Base-by-base conservation (phyloP, 306 rosid species). In the Rubus idaeus region DNA sequence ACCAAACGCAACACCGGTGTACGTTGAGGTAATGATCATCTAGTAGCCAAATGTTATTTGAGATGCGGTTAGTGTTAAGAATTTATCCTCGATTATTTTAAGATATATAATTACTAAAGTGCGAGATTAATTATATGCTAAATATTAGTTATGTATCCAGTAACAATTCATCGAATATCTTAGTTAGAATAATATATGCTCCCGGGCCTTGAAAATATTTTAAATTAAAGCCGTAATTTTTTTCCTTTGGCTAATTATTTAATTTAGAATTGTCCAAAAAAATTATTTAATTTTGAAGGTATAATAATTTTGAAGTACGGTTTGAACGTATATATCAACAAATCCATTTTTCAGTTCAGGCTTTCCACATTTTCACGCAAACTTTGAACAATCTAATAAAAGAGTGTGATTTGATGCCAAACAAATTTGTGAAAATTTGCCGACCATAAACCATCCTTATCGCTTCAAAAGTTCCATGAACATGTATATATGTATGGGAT, bases 401-500 rank as follows among this genome's bases (percentile, higher is more conserved):
- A 64, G 46, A 37, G 20, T 13, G 5, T 4, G 23, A 17, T 8
- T 17, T 40, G 3, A 8, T 65, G 70, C 49, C 49, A 40, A 56
- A 65, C 39, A 30, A 30, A 23, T 65, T 65, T 40, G 49, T 65
- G 70, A 39, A 30, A 62, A 62, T 8, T 65, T 40, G 26, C 13
- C 70, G 40, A 65, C 70, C 70, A 17, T 39, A 18, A 16, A 11
- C 39, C 8, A 65, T 40, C 70, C 70, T 65, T 65, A 39, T 65
- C 70, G 26, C 23, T 65, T 65, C 35, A 35, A 14, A 57, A 61
- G 46, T 42, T 42, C 46, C 5, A 42, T 42, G 8, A 42, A 42
- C 8, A 42, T 42, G 46, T 42, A 42, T 42, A 42, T 42, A 42
- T 42, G 46, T 5, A 42, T 30, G 2, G 16, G 55, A 50, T 12